Conservation (phyloP, 768 basidiomycete species). For the Butyriboletus loyo region DNA sequence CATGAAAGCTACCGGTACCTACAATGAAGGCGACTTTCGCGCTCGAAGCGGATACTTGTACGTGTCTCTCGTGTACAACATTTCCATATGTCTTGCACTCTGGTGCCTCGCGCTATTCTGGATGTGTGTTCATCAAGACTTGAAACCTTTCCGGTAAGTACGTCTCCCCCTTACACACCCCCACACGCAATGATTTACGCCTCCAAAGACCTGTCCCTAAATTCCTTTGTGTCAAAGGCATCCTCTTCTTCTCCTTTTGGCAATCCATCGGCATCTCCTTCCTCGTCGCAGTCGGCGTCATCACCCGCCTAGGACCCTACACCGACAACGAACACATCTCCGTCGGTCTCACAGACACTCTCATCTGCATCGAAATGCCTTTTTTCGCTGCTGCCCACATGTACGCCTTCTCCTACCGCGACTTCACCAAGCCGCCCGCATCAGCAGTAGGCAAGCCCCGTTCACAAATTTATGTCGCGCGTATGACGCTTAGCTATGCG, state of each 20-base stretch:
- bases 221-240: slow-evolving; percentile 97
- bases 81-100: slow-evolving; percentile 72
- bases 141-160: slow-evolving; percentile 81
- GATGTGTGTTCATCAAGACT: slow-evolving; percentile 85
- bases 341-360: slow-evolving; percentile 81
- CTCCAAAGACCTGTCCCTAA: slow-evolving; percentile 80
- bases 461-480: slow-evolving; percentile 61
- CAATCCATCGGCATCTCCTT: slow-evolving; percentile 84
- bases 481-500: slow-evolving; percentile 87
- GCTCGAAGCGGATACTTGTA: slow-evolving; percentile 89
- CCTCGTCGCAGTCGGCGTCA: slow-evolving; percentile 77
- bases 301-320: slow-evolving; percentile 82
- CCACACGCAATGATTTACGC: neutral
- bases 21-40: slow-evolving; percentile 85
- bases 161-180: neutral
- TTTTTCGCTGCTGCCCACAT: slow-evolving; percentile 93
- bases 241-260: slow-evolving; percentile 99
- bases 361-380: slow-evolving; percentile 98
- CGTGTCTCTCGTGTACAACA: slow-evolving; percentile 81
- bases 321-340: slow-evolving; percentile 88
- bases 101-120: slow-evolving; percentile 98
- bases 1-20: slow-evolving; percentile 83
- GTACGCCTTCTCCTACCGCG: slow-evolving; percentile 89
- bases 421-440: slow-evolving; percentile 64
- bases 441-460: slow-evolving; percentile 16